Evolutionary conservation across 768 basidiomycete species (phyloP).

Genomic region (Kwoniella heveanensis): DNA sequence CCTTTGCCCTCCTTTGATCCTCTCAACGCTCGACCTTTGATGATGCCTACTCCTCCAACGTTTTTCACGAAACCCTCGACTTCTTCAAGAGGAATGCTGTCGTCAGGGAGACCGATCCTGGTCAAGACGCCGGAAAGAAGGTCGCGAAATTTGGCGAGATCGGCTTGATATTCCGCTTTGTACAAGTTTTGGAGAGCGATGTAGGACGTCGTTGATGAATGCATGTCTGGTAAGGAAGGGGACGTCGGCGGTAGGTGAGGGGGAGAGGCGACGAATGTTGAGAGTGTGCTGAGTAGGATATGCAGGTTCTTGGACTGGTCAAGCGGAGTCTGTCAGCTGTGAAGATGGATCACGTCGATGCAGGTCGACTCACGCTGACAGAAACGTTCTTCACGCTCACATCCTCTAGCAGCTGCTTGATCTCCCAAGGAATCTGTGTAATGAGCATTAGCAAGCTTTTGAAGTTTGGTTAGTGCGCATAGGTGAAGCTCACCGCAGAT

Average conservation of each 20-base stretch:
- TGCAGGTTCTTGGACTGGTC: slow-evolving; percentile 69
- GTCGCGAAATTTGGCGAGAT: slow-evolving; percentile 42
- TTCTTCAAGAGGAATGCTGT: slow-evolving; percentile 51
- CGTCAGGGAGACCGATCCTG: slow-evolving; percentile 41
- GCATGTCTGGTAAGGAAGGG: slow-evolving; percentile 91
- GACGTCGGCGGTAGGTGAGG: slow-evolving; percentile 75
- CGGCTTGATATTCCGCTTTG: slow-evolving; percentile 65
- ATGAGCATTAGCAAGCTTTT: background rate
- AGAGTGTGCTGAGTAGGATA: slow-evolving; percentile 73
- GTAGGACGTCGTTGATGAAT: slow-evolving; percentile 80
- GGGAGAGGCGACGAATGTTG: slow-evolving; percentile 62
- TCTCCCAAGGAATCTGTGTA: slow-evolving; percentile 68
- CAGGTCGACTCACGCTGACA: slow-evolving; percentile 53
- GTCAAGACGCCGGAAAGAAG: slow-evolving; percentile 42
- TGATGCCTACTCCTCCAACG: slow-evolving; percentile 53
- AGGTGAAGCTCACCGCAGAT: slow-evolving; percentile 57
- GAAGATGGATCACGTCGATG: background rate
- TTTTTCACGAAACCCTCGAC: slow-evolving; percentile 58
- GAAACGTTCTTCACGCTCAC: slow-evolving; percentile 60
- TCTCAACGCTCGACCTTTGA: slow-evolving; percentile 52
- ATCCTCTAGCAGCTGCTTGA: slow-evolving; percentile 67
- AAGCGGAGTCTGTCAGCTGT: background rate
- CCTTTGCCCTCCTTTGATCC: slow-evolving; percentile 41
- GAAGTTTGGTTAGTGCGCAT: background rate
- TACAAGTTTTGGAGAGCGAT: slow-evolving; percentile 83